Conservation (phyloP, 208 protist species). For the Trypanosomatidae sp. region DNA sequence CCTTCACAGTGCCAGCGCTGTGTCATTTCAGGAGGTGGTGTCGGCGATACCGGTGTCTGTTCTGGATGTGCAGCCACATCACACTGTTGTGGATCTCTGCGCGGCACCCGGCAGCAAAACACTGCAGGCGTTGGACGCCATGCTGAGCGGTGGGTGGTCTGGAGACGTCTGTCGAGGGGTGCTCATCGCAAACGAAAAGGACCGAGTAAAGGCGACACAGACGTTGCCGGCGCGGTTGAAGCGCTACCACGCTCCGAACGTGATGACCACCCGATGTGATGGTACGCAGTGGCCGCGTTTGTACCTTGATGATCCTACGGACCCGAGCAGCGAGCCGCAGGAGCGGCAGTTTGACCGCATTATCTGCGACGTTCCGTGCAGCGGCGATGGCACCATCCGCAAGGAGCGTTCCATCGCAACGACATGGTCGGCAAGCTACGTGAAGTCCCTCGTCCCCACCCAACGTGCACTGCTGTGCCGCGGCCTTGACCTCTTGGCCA, state of each 20-base stretch:
- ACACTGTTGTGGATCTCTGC: constrained; percentile 89
- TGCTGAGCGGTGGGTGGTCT: constrained; percentile 59
- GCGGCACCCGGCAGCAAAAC: constrained; percentile 93
- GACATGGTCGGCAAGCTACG: constrained; percentile 87
- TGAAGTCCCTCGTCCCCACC: constrained; percentile 83
- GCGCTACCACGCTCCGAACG: constrained; percentile 86
- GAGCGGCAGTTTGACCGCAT: constrained; percentile 87
- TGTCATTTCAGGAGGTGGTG: constrained; percentile 91
- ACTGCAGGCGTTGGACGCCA: constrained; percentile 84
- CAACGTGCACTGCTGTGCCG: constrained; percentile 89
- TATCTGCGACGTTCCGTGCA: constrained; percentile 96
- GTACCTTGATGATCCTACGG: constrained; percentile 37
- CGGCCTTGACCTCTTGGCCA: constrained; percentile 81
- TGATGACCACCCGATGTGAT: constrained; percentile 84
- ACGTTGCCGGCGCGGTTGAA: constrained; percentile 89
- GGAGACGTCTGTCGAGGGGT: constrained; percentile 48
- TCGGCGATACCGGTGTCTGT: constrained; percentile 82
- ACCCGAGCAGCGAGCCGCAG: constrained; percentile 18
- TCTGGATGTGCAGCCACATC: constrained; percentile 72
- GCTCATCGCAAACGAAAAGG: constrained; percentile 89
- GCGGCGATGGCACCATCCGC: constrained; percentile 95
- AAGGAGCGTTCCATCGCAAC: constrained; percentile 85
- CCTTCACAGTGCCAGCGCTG: constrained; percentile 76
- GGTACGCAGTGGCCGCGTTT: constrained; percentile 86
- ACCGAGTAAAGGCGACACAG: constrained; percentile 93